Evolutionary conservation across 495 filamentous ascomycete species (phyloP).

Genomic region (Zalerion maritima): DNA sequence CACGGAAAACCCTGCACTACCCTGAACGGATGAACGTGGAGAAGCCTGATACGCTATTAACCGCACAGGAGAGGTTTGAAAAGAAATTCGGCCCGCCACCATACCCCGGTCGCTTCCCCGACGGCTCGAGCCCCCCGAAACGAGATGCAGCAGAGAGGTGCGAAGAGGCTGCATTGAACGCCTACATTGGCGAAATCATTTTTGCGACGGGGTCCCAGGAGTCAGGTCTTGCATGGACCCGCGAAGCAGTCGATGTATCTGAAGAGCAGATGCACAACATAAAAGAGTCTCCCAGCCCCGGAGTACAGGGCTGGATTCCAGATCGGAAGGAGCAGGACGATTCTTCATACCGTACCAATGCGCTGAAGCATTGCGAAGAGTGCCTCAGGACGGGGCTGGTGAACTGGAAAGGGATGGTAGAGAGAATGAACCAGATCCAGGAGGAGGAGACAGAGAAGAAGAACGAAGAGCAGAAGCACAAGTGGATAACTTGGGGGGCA

Average conservation of each 20-base stretch:
- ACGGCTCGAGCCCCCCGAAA: slow-evolving; percentile 48
- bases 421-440: slow-evolving; percentile 38
- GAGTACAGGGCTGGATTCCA: slow-evolving; percentile 5
- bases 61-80: slow-evolving; percentile 4
- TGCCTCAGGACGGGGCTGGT: slow-evolving; percentile 55
- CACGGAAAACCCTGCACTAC: too few species aligned
- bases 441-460: slow-evolving; percentile 23
- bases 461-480: slow-evolving; percentile 4
- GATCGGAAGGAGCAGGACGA: too few species aligned
- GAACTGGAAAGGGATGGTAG: slow-evolving; percentile 65
- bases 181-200: slow-evolving; percentile 87
- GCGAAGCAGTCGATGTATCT: slow-evolving; percentile 58
- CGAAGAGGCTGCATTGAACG: slow-evolving; percentile 72
- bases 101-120: slow-evolving; percentile 49
- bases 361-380: slow-evolving; percentile 47
- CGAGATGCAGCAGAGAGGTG: slow-evolving; percentile 50
- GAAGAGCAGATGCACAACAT: slow-evolving; percentile 35
- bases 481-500: slow-evolving; percentile 12
- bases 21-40: too few species aligned
- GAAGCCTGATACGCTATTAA: too few species aligned
- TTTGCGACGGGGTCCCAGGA: slow-evolving; percentile 44
- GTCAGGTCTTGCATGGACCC: slow-evolving; percentile 69
- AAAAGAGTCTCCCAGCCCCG: background rate
- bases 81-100: slow-evolving; percentile 33
- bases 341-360: too few species aligned